These are phyloP conservation scores for Wickerhamomyces queroliae DNA, from an alignment of 805 yeast species.

Conservation along the genomic window DNA sequence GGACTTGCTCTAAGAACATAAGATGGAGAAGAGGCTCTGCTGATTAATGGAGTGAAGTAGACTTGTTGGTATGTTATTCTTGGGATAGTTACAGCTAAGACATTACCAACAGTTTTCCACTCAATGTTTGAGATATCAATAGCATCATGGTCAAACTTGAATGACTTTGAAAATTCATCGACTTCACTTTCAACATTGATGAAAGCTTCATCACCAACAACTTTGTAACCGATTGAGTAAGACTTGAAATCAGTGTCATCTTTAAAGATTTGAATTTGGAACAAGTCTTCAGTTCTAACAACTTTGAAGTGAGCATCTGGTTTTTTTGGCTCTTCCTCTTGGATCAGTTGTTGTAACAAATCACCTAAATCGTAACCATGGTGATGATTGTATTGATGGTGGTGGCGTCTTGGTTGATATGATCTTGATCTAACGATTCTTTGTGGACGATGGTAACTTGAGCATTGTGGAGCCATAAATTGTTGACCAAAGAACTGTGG, in stretches of 20 bases:
- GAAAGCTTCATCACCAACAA: constrained; percentile 4
- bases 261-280: constrained; percentile 13
- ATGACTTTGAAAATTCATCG: constrained; percentile 13
- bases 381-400: not conserved
- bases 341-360: not conserved
- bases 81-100: constrained; percentile 14
- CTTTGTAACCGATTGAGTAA: constrained; percentile 13
- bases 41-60: too few species aligned
- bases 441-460: not conserved
- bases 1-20: too few species aligned
- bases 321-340: not conserved
- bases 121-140: constrained; percentile 10
- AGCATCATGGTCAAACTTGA: constrained; percentile 7
- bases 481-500: not conserved
- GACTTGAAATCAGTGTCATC: constrained; percentile 10
- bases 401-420: not conserved
- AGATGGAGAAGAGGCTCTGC: too few species aligned
- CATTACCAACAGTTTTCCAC: constrained; percentile 10
- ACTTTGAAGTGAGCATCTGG: constrained; percentile 6
- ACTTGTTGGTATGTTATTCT: too few species aligned
- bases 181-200: constrained; percentile 9
- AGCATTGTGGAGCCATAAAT: not conserved
- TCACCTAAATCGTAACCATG: not conserved
- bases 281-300: constrained; percentile 2
- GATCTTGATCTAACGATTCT: constrained; percentile 1